Percentiles rank a stretch among this genome's conserved stretches.
These are phyloP conservation scores for Sherardia arvensis DNA, from an alignment of 257 asterid species.

Conservation along the genomic window DNA sequence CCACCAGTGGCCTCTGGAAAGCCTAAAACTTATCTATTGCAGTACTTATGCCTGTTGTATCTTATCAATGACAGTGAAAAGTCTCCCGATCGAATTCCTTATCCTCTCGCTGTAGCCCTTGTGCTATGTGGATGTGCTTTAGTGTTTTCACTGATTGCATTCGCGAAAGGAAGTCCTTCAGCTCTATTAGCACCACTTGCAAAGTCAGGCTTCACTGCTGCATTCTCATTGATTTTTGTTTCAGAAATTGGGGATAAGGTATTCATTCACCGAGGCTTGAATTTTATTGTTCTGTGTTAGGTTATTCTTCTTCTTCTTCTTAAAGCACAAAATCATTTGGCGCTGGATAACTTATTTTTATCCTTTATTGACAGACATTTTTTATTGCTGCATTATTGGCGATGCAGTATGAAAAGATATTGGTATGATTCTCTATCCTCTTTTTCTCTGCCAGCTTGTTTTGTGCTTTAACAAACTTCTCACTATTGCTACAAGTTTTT, in stretches of 20 bases:
- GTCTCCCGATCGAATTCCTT: conserved; percentile 56
- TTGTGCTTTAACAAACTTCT: background rate
- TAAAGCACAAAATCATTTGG: background rate
- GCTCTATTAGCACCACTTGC: conserved; percentile 62
- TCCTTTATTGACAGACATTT: conserved; percentile 42
- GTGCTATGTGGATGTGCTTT: conserved; percentile 71
- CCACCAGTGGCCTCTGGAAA: conserved; percentile 15
- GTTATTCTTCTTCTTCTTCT: too few species aligned
- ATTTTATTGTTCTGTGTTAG: background rate
- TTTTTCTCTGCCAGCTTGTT: background rate
- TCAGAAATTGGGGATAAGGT: conserved; percentile 98
- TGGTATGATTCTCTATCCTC: conserved; percentile 32
- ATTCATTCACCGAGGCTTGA: conserved; percentile 16
- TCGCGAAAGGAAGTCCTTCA: conserved; percentile 53
- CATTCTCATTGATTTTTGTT: conserved; percentile 80
- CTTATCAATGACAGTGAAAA: conserved; percentile 41
- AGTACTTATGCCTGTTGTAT: conserved; percentile 22
- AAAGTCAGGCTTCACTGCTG: conserved; percentile 92
- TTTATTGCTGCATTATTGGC: conserved; percentile 79
- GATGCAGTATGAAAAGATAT: conserved; percentile 59
- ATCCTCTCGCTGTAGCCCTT: conserved; percentile 59
- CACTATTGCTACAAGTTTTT: background rate
- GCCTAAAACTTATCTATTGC: conserved; percentile 7
- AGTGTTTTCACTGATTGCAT: conserved; percentile 47
- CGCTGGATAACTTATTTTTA: background rate